These are phyloP conservation scores for Cryptosporidium canis DNA, from an alignment of 169 alveolate species.

Conservation along the genomic window DNA sequence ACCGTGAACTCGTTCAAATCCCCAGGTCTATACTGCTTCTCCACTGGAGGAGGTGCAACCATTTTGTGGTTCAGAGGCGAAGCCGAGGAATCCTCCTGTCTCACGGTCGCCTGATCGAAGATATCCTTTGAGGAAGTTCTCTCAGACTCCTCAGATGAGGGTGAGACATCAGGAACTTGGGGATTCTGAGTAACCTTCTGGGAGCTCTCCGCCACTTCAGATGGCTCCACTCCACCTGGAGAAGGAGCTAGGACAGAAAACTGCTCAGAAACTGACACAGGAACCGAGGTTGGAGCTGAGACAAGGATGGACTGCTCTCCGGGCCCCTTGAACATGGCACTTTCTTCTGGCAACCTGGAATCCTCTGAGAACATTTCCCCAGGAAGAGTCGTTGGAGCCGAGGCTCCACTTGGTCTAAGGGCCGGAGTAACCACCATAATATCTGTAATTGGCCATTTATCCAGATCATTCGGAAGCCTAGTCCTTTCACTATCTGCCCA, in stretches of 20 bases:
- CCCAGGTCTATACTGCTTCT: not conserved
- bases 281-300: not conserved
- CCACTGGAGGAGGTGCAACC: not conserved
- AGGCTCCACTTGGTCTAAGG: not conserved
- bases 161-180: not conserved
- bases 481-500: slow-evolving; percentile 19
- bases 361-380: not conserved
- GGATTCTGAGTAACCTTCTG: not conserved
- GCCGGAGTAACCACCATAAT: slow-evolving; percentile 19
- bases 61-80: not conserved
- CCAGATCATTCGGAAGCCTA: slow-evolving; percentile 45
- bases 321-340: not conserved
- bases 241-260: not conserved
- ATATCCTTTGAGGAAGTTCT: not conserved
- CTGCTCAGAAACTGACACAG: not conserved
- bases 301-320: not conserved
- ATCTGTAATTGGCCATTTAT: slow-evolving; percentile 66
- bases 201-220: not conserved
- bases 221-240: not conserved
- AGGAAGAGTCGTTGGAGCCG: not conserved
- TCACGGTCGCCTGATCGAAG: slow-evolving; percentile 9
- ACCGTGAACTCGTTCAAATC: slow-evolving; percentile 43
- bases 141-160: not conserved
- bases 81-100: not conserved
- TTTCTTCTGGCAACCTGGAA: not conserved